phyloP scores from a whole-genome alignment of 768 basidiomycete genomes.

The Hygrocybe punicea region DNA sequence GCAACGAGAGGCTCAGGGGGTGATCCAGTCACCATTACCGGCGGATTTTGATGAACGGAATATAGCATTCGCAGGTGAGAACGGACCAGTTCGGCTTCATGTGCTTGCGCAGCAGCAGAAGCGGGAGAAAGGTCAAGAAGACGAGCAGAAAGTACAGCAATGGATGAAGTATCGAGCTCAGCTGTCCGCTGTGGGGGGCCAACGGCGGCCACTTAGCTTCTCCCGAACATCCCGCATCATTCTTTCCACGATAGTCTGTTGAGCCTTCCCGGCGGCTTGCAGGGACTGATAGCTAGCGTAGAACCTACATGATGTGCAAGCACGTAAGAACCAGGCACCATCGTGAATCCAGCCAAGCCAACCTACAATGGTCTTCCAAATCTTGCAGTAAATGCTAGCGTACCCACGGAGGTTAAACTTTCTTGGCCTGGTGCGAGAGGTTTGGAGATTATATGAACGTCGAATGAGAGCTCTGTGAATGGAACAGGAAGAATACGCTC shows the following conservation, averaged over 20 bases:
- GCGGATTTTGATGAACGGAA: slow-evolving; percentile 1
- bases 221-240: slow-evolving; percentile 6
- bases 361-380: slow-evolving; percentile 9
- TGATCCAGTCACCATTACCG: not conserved
- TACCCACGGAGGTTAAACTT: slow-evolving; percentile 2
- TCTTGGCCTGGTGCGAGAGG: slow-evolving; percentile 3
- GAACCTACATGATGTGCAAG: not conserved
- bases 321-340: not conserved
- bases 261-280: not conserved
- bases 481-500: not conserved
- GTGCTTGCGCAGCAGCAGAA: slow-evolving; percentile 1
- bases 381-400: slow-evolving; percentile 3
- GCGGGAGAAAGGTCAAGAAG: slow-evolving; percentile 18
- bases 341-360: not conserved
- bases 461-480: slow-evolving; percentile 7
- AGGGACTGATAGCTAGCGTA: slow-evolving; percentile 1
- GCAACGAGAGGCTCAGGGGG: slow-evolving; percentile 7
- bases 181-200: slow-evolving; percentile 1
- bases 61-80: slow-evolving; percentile 6
- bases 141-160: slow-evolving; percentile 16
- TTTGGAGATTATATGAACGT: slow-evolving; percentile 1
- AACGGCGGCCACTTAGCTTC: slow-evolving; percentile 2
- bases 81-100: slow-evolving; percentile 8
- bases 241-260: not conserved
- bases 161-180: slow-evolving; percentile 9